Evolutionary conservation across 768 basidiomycete species (phyloP).

Genomic region (Baorangia bicolor): DNA sequence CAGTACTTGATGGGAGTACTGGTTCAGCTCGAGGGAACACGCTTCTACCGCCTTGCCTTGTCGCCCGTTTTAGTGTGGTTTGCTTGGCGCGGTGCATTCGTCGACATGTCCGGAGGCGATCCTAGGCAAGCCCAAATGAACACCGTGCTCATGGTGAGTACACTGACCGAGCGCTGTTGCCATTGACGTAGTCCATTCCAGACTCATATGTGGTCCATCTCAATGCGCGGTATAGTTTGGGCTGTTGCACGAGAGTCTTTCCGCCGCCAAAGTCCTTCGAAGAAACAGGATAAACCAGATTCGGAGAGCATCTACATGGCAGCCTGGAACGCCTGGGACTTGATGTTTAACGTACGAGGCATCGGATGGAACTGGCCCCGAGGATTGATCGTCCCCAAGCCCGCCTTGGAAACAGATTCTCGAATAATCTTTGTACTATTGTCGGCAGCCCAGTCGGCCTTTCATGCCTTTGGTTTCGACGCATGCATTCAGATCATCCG

Average conservation of each 20-base stretch:
- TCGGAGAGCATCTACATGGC: too few relatives aligned
- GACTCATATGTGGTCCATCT: constrained; percentile 14
- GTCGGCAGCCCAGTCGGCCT: too few relatives aligned
- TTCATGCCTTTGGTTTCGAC: constrained; percentile 18
- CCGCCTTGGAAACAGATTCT: too few relatives aligned
- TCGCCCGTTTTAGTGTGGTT: constrained; percentile 47
- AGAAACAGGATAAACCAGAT: neutral
- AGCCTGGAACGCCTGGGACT: too few relatives aligned
- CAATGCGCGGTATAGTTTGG: constrained; percentile 20
- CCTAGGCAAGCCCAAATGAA: constrained; percentile 11
- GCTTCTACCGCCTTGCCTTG: constrained; percentile 43
- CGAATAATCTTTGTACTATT: too few relatives aligned
- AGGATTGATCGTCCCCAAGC: too few relatives aligned
- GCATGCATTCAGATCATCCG: constrained; percentile 13
- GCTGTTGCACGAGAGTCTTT: constrained; percentile 15
- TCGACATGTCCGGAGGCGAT: constrained; percentile 26
- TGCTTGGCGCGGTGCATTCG: constrained; percentile 38
- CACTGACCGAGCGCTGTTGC: neutral
- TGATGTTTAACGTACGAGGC: too few relatives aligned
- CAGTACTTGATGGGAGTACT: constrained; percentile 54
- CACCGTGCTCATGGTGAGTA: constrained; percentile 18
- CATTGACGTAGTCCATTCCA: neutral
- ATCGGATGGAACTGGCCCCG: too few relatives aligned
- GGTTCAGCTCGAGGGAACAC: constrained; percentile 44
- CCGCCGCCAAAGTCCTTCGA: neutral